A percentile compares a stretch with the other conserved stretches of the same genome.
Conservation (phyloP, 2,329 filamentous ascomycete species). For the Neodidymelliopsis sp. region DNA sequence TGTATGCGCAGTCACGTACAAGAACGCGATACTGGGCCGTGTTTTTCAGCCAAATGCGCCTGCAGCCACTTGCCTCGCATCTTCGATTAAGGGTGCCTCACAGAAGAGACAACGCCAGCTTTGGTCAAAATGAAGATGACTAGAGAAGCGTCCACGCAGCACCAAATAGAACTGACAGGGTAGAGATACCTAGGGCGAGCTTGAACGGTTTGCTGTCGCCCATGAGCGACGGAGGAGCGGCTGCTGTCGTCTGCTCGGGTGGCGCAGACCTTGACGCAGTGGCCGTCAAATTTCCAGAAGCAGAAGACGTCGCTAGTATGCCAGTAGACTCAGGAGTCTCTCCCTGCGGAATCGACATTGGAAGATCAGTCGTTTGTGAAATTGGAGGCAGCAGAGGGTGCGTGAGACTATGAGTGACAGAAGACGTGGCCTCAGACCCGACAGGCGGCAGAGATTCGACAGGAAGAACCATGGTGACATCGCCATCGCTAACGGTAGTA, state of each 20-base stretch:
- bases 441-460: constrained; percentile 13
- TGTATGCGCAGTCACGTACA: neutral
- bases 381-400: constrained; percentile 10
- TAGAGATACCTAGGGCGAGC: constrained; percentile 30
- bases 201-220: constrained; percentile 19
- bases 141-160: constrained; percentile 38
- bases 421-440: constrained; percentile 2
- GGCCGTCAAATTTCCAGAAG: constrained; percentile 1
- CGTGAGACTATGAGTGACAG: constrained; percentile 18
- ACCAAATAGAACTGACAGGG: constrained; percentile 28
- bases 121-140: neutral
- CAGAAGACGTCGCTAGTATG: neutral
- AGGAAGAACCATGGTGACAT: constrained; percentile 7
- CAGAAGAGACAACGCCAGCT: neutral
- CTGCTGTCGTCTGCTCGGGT: constrained; percentile 27
- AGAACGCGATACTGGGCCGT: too few relatives aligned
- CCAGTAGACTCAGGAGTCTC: constrained; percentile 27
- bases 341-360: constrained; percentile 30
- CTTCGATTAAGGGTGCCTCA: neutral
- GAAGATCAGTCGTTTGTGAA: constrained; percentile 5
- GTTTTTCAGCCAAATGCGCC: too few relatives aligned
- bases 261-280: constrained; percentile 19
- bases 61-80: too few relatives aligned
- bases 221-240: constrained; percentile 25
- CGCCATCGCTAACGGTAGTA: neutral